A percentile compares a stretch with the other conserved stretches of the same genome.
Evolutionary conservation across 805 yeast genomes (phyloP).

Genomic region (Kodamaea jinghongensis): DNA sequence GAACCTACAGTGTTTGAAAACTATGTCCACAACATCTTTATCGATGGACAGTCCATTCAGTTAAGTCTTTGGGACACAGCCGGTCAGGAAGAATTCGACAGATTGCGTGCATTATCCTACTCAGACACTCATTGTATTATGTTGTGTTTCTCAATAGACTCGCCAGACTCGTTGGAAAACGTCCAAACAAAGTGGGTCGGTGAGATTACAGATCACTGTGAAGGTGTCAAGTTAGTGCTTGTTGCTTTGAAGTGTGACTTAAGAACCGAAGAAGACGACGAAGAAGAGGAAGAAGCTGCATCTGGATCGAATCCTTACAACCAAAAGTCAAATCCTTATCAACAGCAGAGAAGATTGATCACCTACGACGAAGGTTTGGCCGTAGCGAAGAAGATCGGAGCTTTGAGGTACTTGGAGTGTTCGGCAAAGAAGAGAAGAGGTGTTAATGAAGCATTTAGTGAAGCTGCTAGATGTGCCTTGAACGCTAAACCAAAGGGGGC

Average conservation of each 20-base stretch:
- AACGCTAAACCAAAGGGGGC: constrained; percentile 84
- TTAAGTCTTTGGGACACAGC: constrained; percentile 98
- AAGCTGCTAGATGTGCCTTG: constrained; percentile 95
- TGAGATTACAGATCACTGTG: constrained; percentile 95
- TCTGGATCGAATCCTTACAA: constrained; percentile 28
- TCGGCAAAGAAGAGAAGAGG: constrained; percentile 96
- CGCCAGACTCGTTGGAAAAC: constrained; percentile 89
- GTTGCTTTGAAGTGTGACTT: constrained; percentile 95
- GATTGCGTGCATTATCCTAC: constrained; percentile 87
- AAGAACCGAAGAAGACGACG: constrained; percentile 60
- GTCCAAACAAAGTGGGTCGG: constrained; percentile 97
- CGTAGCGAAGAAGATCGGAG: constrained; percentile 91
- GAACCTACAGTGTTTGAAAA: constrained; percentile 98
- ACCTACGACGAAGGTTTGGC: constrained; percentile 91
- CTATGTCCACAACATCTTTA: constrained; percentile 94
- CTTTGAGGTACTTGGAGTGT: constrained; percentile 91
- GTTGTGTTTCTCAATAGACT: constrained; percentile 93
- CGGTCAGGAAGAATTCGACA: constrained; percentile 97
- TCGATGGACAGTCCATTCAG: constrained; percentile 90
- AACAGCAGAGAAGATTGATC: constrained; percentile 53
- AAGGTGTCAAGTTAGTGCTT: constrained; percentile 88
- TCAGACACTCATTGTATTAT: constrained; percentile 96
- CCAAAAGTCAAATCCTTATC: constrained; percentile 31
- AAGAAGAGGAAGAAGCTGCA: constrained; percentile 24
- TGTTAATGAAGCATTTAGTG: constrained; percentile 98